Base-by-base conservation (phyloP, 257 asterid species). In the Solanum ossicruentum region DNA sequence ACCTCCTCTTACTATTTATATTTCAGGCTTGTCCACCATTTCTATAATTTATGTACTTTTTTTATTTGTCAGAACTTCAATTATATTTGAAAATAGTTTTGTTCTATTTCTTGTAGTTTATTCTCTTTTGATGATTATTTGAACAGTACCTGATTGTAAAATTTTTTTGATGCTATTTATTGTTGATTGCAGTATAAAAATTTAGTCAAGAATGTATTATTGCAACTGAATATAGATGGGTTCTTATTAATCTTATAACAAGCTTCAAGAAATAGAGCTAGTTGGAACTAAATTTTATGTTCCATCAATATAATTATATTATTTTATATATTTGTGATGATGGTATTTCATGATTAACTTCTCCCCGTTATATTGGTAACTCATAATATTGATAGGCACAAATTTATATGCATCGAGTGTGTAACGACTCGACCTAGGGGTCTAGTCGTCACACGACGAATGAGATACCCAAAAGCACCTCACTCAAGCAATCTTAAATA, bases 161-260 rank as follows among this genome's bases (percentile, higher is more conserved):
- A 20, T 0, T 20, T 20, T 58, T 58, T n/a, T 13, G 0, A 58
- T 0, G 2, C 0, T 58, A 3, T 57, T 0, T 4, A 8, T 10
- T 11, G 5, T 36, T 36, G 39, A 57, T 67, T 91, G 91, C 90
- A 93, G 95, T 70, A 87, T 81, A 98, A 93, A 49, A 93, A 93
- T 81, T 91, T 95, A 88, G 88, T 91, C 45, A 93, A 89, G 79
- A 96, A 95, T 75, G 86, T 88, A 26, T 93, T 45, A 87, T 87
- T 93, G 91, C 92, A 97, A 80, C 85, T 87, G 71, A 92, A 91
- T 71, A 92, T 92, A 96, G 97, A 43, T 95, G 95, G 92, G 93
- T 95, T 83, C 83, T 94, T 84, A 87, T 95, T 57, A 18, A 18
- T 57, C 26, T 57, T 58, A 9, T 8, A 57, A 4, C 12, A 57